A percentile compares a stretch with the other conserved stretches of the same genome.
These are phyloP conservation scores for Pythium rhizo-oryzae DNA, from an alignment of 352 stramenopile genomes.

Conservation along the genomic window DNA sequence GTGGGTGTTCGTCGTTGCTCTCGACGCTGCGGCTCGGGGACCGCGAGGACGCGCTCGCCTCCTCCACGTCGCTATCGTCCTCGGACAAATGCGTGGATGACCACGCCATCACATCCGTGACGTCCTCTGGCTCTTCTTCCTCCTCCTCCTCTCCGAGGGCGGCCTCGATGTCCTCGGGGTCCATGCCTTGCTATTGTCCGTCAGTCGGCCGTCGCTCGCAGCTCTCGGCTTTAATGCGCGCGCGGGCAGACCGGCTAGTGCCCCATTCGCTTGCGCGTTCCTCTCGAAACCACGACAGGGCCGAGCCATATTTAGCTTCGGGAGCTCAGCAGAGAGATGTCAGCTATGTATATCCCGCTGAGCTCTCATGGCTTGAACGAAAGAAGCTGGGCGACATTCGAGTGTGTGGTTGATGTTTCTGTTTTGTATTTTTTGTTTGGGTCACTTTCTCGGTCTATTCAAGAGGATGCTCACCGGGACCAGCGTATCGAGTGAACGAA, in stretches of 20 bases:
- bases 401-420: neutral
- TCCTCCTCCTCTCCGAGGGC: neutral
- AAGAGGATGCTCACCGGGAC: neutral
- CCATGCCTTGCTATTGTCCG: neutral
- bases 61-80: conserved; percentile 28
- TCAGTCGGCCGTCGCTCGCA: too few relatives aligned
- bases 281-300: neutral
- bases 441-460: conserved; percentile 6
- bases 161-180: conserved; percentile 2
- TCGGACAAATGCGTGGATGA: conserved; percentile 27
- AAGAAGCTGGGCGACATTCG: neutral
- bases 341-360: conserved; percentile 6
- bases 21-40: conserved; percentile 18
- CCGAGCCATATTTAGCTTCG: conserved; percentile 2
- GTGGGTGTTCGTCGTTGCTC: conserved; percentile 2
- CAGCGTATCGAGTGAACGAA: neutral
- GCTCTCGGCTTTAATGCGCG: neutral
- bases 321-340: neutral
- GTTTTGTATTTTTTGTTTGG: conserved; percentile 1
- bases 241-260: neutral
- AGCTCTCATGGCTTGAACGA: neutral
- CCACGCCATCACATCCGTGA: conserved; percentile 16
- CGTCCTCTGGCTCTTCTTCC: neutral
- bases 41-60: conserved; percentile 14
- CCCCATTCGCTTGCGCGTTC: neutral